These are phyloP conservation scores for Elsinoe perseae DNA, from an alignment of 2,329 filamentous ascomycete species.

Conservation along the genomic window DNA sequence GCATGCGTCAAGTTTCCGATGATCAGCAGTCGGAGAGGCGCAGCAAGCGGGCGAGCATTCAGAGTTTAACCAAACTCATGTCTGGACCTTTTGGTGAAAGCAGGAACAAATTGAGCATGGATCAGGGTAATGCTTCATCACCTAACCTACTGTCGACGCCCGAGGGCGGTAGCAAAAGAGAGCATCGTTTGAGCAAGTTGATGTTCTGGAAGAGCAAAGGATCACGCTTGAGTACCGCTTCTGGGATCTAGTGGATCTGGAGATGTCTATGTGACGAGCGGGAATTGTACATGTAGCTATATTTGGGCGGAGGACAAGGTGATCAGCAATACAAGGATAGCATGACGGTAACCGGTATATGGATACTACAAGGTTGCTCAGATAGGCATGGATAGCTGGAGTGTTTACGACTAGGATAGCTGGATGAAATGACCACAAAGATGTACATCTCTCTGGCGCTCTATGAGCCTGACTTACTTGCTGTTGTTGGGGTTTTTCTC, in stretches of 20 bases:
- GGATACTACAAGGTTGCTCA: background rate
- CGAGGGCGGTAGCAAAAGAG: slow-evolving; percentile 44
- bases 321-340: too few relatives aligned
- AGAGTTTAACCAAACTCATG: slow-evolving; percentile 67
- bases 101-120: slow-evolving; percentile 65
- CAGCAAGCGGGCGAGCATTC: slow-evolving; percentile 66
- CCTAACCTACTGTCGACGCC: slow-evolving; percentile 40
- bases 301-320: background rate
- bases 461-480: too few relatives aligned
- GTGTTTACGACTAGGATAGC: slow-evolving; percentile 1
- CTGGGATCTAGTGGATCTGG: slow-evolving; percentile 4
- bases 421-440: slow-evolving; percentile 9
- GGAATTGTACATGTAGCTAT: slow-evolving; percentile 4
- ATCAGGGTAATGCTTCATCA: slow-evolving; percentile 50
- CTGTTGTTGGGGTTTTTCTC: too few relatives aligned
- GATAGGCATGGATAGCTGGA: slow-evolving; percentile 1
- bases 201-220: slow-evolving; percentile 67
- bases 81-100: slow-evolving; percentile 63
- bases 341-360: background rate
- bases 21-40: slow-evolving; percentile 43
- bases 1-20: slow-evolving; percentile 14
- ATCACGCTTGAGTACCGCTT: slow-evolving; percentile 12
- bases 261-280: background rate
- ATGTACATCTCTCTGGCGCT: background rate
- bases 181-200: slow-evolving; percentile 63